Base-by-base conservation (phyloP, 2,329 filamentous ascomycete species). In the Aspergillus thermomutatus region DNA sequence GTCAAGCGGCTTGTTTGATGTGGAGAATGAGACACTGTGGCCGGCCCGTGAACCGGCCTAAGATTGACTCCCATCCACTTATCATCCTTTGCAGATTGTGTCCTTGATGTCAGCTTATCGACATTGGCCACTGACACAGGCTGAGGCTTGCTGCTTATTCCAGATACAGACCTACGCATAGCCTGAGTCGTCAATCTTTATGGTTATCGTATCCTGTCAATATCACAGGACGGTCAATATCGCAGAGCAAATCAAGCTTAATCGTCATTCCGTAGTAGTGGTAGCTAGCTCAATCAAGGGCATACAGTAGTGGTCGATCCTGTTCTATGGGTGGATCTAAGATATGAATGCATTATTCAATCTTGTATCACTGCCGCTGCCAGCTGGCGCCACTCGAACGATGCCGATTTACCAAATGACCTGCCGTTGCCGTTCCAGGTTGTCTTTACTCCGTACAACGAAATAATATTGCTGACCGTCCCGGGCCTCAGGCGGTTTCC, bases 401-500 rank as follows among this genome's bases (percentile, higher is more conserved):
- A n/a, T n/a, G n/a, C n/a, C n/a, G n/a, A n/a, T n/a, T n/a, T n/a
- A n/a, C n/a, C 17, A 7, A 14, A 37, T 37, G 31, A 3, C 31
- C 14, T 17, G 25, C 25, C 25, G 25, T 26, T 26, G 25, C 7
- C 31, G 17, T 37, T 17, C 14, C 31, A n/a, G n/a, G n/a, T n/a
- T n/a, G n/a, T n/a, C n/a, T n/a, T n/a, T n/a, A n/a, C n/a, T n/a
- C n/a, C n/a, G n/a, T n/a, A n/a, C n/a, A 17, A 7, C 17, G 31
- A 5, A 37, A 37, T 37, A 7, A 17, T 37, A 37, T 17, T 37
- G 6, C 14, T 37, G 54, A 64, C 64, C 63, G 63, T 63, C 61
- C 64, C 64, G 64, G 64, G 25, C 59, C 19, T 49, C 52, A 58
- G 51, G 56, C 63, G 64, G 61, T 66, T 67, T 64, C 64, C 65